These are phyloP conservation scores for Solanum hybrid DNA, from an alignment of 305 asterid species.

Conservation along the genomic window DNA sequence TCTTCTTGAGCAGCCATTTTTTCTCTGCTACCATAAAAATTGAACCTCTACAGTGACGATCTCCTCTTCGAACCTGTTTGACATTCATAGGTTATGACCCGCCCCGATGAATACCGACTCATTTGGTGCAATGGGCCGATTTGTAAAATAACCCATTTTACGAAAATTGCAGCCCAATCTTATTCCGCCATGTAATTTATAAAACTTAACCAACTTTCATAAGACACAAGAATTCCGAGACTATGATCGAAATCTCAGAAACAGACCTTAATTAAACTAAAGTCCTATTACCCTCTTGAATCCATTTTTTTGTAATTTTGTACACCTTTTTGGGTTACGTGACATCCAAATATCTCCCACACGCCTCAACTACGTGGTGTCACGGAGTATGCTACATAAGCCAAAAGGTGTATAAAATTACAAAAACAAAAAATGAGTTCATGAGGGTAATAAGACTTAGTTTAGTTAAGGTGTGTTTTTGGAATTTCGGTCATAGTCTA, in stretches of 20 bases:
- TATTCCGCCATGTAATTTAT: too few species aligned
- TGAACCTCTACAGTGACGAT: background rate
- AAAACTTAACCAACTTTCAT: background rate
- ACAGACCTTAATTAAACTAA: too few species aligned
- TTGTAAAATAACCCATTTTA: background rate
- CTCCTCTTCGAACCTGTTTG: background rate
- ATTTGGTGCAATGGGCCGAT: background rate
- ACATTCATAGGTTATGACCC: background rate
- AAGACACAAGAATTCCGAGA: too few species aligned
- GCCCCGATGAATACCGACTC: background rate
- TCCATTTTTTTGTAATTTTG: background rate
- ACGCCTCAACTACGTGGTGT: background rate
- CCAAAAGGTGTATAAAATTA: background rate
- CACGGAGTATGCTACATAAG: background rate
- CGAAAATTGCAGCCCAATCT: background rate
- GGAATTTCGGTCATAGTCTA: accelerated
- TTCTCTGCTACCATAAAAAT: background rate
- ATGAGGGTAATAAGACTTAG: too few species aligned
- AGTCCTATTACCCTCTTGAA: background rate
- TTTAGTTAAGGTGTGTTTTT: background rate
- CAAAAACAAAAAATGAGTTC: background rate
- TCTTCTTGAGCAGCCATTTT: conserved; percentile 36
- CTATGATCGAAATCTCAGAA: too few species aligned
- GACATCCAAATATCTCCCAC: background rate
- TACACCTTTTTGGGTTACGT: too few species aligned